Conservation (phyloP, 78 protist genomes). For the Dictyostelium citrinum region DNA sequence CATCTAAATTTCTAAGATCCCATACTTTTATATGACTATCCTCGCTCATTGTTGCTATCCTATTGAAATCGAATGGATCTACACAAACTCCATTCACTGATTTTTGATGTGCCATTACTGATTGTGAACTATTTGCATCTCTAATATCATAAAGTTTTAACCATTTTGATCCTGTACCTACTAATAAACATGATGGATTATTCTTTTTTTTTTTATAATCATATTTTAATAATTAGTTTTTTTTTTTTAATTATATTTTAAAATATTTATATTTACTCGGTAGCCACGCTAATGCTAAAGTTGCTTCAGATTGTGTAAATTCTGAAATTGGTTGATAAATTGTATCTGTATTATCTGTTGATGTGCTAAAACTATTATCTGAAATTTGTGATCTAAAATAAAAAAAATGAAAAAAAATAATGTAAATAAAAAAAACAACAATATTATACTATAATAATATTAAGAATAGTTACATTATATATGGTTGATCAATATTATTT, state of each 20-base stretch:
- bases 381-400: slow-evolving; percentile 25
- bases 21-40: slow-evolving; percentile 73
- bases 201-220: background rate
- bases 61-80: slow-evolving; percentile 75
- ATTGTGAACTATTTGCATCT: slow-evolving; percentile 41
- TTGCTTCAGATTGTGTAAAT: slow-evolving; percentile 73
- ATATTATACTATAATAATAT: too few species aligned
- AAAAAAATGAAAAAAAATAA: background rate
- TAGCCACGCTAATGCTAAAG: slow-evolving; percentile 77
- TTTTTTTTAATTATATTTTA: too few species aligned
- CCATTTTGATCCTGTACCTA: slow-evolving; percentile 78
- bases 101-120: slow-evolving; percentile 64
- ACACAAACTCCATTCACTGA: slow-evolving; percentile 59
- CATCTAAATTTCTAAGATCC: slow-evolving; percentile 78
- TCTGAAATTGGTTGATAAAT: slow-evolving; percentile 70
- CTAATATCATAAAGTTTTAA: slow-evolving; percentile 69
- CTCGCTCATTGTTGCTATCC: slow-evolving; percentile 70
- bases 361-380: slow-evolving; percentile 64
- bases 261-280: slow-evolving; percentile 9
- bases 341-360: slow-evolving; percentile 34
- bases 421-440: too few species aligned
- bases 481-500: slow-evolving; percentile 33
- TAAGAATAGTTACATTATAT: background rate
- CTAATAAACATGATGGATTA: slow-evolving; percentile 40
- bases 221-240: too few species aligned